Evolutionary conservation across 1,139 yeast species (phyloP).

Genomic region (Protomyces arabidopsidicola): DNA sequence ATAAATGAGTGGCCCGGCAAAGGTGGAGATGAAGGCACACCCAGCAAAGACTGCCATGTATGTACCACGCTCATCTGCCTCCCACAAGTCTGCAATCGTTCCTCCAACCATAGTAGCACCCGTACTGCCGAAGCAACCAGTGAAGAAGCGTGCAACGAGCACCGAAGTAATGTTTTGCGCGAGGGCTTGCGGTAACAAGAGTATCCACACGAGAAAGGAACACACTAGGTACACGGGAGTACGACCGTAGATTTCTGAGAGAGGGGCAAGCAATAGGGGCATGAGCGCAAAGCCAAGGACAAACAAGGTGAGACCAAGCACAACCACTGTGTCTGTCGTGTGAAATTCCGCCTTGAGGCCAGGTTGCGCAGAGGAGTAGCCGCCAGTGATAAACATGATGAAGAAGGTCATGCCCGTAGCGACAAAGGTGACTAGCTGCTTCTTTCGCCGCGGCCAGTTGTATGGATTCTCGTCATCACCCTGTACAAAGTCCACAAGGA

Average conservation of each 20-base stretch:
- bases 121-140: conserved; percentile 78
- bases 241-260: conserved; percentile 62
- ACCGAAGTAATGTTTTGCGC: conserved; percentile 52
- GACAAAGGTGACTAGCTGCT: not conserved
- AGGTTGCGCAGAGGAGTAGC: not conserved
- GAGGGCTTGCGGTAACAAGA: conserved; percentile 57
- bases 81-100: conserved; percentile 67
- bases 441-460: conserved; percentile 4
- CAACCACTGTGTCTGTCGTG: not conserved
- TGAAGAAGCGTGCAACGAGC: conserved; percentile 51
- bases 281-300: conserved; percentile 46
- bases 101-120: conserved; percentile 86
- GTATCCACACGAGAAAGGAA: conserved; percentile 50
- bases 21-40: conserved; percentile 60
- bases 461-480: conserved; percentile 2
- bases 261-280: conserved; percentile 67
- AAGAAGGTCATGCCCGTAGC: not conserved
- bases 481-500: not conserved
- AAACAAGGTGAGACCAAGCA: conserved; percentile 1
- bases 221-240: conserved; percentile 58
- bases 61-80: conserved; percentile 56
- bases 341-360: not conserved
- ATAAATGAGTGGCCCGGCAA: conserved; percentile 55
- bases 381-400: not conserved
- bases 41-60: conserved; percentile 57